phyloP scores from a whole-genome alignment of 768 basidiomycete genomes.

The Termitomyces titanicus region DNA sequence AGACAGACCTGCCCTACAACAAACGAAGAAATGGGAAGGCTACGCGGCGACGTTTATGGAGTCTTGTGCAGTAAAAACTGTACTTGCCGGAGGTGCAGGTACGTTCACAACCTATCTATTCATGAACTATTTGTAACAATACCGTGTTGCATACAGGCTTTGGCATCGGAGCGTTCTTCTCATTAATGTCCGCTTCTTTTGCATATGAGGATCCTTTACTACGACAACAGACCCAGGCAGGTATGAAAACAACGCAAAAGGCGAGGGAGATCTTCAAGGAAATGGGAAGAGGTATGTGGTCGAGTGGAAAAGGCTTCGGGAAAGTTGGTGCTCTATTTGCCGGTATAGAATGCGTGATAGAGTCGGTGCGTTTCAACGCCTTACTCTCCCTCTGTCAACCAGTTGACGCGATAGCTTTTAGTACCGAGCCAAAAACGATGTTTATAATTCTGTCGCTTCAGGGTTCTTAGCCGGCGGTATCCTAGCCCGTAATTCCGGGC shows the following conservation, averaged over 20 bases:
- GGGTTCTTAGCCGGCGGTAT: slow-evolving; percentile 89
- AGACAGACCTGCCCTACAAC: slow-evolving; percentile 61
- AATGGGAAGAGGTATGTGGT: slow-evolving; percentile 92
- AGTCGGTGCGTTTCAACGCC: slow-evolving; percentile 62
- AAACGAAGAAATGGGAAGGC: slow-evolving; percentile 76
- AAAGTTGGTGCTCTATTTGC: slow-evolving; percentile 93
- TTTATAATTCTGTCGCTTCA: slow-evolving; percentile 83
- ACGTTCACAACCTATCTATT: slow-evolving; percentile 22
- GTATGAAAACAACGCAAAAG: slow-evolving; percentile 67
- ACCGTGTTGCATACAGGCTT: slow-evolving; percentile 56
- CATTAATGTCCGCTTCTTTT: slow-evolving; percentile 93
- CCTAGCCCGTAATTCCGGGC: slow-evolving; percentile 83
- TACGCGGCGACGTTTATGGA: slow-evolving; percentile 74
- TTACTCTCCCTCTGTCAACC: background rate
- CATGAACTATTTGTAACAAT: background rate
- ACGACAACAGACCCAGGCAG: slow-evolving; percentile 55
- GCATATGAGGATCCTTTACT: slow-evolving; percentile 92
- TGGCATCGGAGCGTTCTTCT: slow-evolving; percentile 92
- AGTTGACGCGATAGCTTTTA: slow-evolving; percentile 22
- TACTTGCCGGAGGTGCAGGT: slow-evolving; percentile 82
- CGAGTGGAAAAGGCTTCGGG: slow-evolving; percentile 86
- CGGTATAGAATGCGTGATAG: slow-evolving; percentile 94
- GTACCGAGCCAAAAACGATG: slow-evolving; percentile 97
- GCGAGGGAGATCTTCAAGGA: slow-evolving; percentile 85
- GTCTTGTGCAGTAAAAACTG: slow-evolving; percentile 82